A percentile compares a stretch with the other conserved stretches of the same genome.
phyloP scores from a whole-genome alignment of 768 basidiomycete species.

The Amanita thiersii region DNA sequence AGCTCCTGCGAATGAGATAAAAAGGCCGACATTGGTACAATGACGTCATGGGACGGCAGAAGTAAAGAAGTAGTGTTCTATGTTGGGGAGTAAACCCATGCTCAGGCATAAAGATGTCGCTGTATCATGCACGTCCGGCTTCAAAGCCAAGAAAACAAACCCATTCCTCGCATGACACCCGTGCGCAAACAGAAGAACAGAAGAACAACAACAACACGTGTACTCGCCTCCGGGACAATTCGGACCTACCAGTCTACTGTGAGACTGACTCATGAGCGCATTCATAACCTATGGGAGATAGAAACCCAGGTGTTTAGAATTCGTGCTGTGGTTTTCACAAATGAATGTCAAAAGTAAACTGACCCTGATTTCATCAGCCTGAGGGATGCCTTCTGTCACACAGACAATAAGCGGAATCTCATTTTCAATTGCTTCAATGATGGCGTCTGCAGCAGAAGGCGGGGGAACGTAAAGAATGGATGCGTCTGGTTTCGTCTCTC shows the following conservation, averaged over 20 bases:
- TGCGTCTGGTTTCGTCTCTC: constrained; percentile 82
- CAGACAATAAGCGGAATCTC: constrained; percentile 98
- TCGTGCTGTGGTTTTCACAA: neutral
- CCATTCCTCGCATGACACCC: neutral
- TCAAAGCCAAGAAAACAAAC: no score
- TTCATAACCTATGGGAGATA: constrained; percentile 66
- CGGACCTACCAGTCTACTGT: constrained; percentile 93
- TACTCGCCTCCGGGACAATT: constrained; percentile 82
- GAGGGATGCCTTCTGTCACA: constrained; percentile 98
- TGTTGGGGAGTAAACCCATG: no score
- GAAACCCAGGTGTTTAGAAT: constrained; percentile 4
- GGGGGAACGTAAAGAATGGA: constrained; percentile 97
- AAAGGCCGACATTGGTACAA: no score
- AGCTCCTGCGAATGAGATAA: neutral
- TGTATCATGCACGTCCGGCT: no score
- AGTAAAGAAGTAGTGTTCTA: no score
- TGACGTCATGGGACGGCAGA: no score
- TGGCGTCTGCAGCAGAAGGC: constrained; percentile 92
- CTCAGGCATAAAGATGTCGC: no score
- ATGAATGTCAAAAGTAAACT: constrained; percentile 15
- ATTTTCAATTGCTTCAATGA: constrained; percentile 97
- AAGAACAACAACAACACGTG: constrained; percentile 9
- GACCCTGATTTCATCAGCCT: constrained; percentile 91
- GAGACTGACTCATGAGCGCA: constrained; percentile 89
- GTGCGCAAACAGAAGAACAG: neutral